Percentiles rank a stretch among this genome's conserved stretches.
phyloP scores from a whole-genome alignment of 768 basidiomycete species.

The Lactarius tabidus region DNA sequence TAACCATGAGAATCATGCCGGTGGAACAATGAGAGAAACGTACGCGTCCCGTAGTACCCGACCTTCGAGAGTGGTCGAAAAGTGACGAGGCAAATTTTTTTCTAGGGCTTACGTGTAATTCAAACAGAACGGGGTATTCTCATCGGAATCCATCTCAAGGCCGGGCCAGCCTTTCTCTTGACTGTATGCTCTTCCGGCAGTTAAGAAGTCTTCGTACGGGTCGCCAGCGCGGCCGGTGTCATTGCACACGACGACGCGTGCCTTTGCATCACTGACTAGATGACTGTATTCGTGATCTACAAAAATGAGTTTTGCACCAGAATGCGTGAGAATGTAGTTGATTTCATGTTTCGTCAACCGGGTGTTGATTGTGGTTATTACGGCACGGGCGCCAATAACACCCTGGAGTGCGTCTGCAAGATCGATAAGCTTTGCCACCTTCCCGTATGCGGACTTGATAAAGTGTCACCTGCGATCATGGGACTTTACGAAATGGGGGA shows the following conservation, averaged over 20 bases:
- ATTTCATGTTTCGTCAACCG: conserved; percentile 77
- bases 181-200: conserved; percentile 61
- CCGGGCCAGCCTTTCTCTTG: conserved; percentile 73
- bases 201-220: conserved; percentile 77
- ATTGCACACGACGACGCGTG: conserved; percentile 56
- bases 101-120: conserved; percentile 68
- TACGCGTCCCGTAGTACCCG: conserved; percentile 83
- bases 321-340: conserved; percentile 77
- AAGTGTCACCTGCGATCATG: conserved; percentile 57
- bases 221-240: conserved; percentile 68
- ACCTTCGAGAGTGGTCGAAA: conserved; percentile 42
- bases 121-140: conserved; percentile 59
- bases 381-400: conserved; percentile 68
- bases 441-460: background rate
- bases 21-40: conserved; percentile 25
- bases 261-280: conserved; percentile 46
- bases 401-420: conserved; percentile 69
- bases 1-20: conserved; percentile 20
- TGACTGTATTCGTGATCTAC: conserved; percentile 69
- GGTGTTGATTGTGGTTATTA: conserved; percentile 75
- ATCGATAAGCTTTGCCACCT: background rate
- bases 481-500: conserved; percentile 38
- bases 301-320: conserved; percentile 66
- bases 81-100: background rate
- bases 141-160: conserved; percentile 62